These are phyloP conservation scores for Liquidambar formosana DNA, from an alignment of 164 flowering plant species.

Conservation along the genomic window DNA sequence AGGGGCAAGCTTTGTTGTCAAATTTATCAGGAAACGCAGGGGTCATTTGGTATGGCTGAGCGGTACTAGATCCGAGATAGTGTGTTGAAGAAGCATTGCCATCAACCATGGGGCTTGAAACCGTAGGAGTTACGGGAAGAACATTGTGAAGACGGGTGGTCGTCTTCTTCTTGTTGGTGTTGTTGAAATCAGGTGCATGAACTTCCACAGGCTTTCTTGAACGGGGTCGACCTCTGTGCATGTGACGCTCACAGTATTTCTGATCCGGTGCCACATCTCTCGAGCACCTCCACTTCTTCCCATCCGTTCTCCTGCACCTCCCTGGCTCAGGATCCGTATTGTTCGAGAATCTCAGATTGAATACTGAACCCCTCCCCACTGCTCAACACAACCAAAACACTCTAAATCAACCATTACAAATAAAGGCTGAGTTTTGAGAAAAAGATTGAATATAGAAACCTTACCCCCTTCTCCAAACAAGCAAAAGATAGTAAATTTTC, in stretches of 20 bases:
- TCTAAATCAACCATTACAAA: neutral
- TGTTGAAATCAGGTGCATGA: constrained; percentile 8
- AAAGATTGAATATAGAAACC: neutral
- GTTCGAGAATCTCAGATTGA: constrained; percentile 20
- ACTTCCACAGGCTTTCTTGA: constrained; percentile 65
- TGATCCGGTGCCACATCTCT: constrained; percentile 52
- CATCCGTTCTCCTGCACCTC: constrained; percentile 54
- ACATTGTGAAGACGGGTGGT: too few species aligned
- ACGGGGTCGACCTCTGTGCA: constrained; percentile 46
- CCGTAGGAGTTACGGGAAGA: too few species aligned
- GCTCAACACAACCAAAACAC: neutral
- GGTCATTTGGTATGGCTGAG: constrained; percentile 7
- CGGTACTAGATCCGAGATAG: neutral
- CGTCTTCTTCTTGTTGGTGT: constrained; percentile 14
- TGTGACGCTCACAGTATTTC: constrained; percentile 46
- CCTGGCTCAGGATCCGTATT: constrained; percentile 44
- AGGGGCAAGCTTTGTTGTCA: neutral
- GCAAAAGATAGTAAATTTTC: too few species aligned
- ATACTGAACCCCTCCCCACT: constrained; percentile 7
- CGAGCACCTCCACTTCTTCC: constrained; percentile 61
- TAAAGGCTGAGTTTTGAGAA: neutral
- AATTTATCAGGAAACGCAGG: constrained; percentile 3
- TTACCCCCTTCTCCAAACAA: neutral
- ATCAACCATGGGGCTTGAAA: neutral
- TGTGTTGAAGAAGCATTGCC: neutral